Percentiles rank a stretch among this genome's conserved stretches.
These are phyloP conservation scores for Albizia julibrissin DNA, from an alignment of 306 rosid species.

Conservation along the genomic window DNA sequence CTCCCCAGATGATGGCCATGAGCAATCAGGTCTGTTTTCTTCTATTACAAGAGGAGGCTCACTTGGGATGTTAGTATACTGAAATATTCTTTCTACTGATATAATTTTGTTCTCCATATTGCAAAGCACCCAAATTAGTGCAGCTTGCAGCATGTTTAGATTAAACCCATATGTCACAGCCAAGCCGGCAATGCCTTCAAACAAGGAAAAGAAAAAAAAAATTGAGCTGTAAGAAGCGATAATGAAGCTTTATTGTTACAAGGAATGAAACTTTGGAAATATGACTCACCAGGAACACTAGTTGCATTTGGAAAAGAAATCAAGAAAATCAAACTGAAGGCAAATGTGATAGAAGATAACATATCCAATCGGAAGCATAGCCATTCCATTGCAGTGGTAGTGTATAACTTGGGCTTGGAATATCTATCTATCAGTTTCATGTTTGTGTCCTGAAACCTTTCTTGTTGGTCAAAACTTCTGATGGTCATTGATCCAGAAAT, in stretches of 20 bases:
- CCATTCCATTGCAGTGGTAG: constrained; percentile 71
- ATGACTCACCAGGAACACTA: constrained; percentile 60
- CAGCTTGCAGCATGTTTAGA: constrained; percentile 55
- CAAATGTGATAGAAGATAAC: constrained; percentile 64
- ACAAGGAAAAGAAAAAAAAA: not conserved
- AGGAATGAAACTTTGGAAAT: not conserved
- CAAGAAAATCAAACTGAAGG: constrained; percentile 63
- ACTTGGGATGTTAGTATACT: constrained; percentile 64
- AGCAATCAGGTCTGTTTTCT: constrained; percentile 55
- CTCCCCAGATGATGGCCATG: constrained; percentile 80
- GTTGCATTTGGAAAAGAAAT: constrained; percentile 65
- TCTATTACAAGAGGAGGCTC: constrained; percentile 76
- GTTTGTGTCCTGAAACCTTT: constrained; percentile 65
- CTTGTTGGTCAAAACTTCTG: constrained; percentile 73
- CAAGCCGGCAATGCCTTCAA: constrained; percentile 77
- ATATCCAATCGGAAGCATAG: constrained; percentile 70
- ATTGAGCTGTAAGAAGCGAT: not conserved
- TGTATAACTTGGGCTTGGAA: constrained; percentile 65
- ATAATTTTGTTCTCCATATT: constrained; percentile 75
- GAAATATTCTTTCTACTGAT: constrained; percentile 86
- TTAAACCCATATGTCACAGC: constrained; percentile 83
- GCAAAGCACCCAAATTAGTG: constrained; percentile 57
- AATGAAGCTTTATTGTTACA: not conserved
- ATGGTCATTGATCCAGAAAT: constrained; percentile 80
- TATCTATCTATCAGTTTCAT: constrained; percentile 69